A percentile compares a stretch with the other conserved stretches of the same genome.
Evolutionary conservation across 768 basidiomycete species (phyloP).

Genomic region (Grammothele lineata): DNA sequence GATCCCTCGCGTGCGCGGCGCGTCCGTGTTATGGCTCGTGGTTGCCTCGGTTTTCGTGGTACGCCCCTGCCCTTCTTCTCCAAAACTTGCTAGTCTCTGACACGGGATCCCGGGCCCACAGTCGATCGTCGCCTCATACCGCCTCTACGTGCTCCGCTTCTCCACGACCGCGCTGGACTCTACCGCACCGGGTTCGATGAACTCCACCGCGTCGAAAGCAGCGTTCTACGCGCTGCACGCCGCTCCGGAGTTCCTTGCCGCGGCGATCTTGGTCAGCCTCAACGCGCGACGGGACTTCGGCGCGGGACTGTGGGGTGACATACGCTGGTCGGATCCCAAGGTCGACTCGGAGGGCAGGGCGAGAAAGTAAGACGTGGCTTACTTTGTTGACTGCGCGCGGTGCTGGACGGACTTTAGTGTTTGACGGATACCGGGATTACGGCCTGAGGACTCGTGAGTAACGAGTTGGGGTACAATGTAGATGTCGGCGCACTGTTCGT

Average conservation of each 20-base stretch:
- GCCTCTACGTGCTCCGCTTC: conserved; percentile 7
- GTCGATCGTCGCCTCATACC: conserved; percentile 10
- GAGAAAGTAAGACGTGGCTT: too few relatives aligned
- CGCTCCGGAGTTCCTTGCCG: conserved; percentile 14
- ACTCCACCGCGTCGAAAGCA: conserved; percentile 5
- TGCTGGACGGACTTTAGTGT: too few relatives aligned
- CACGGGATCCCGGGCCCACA: not conserved
- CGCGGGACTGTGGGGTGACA: conserved; percentile 11
- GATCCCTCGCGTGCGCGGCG: conserved; percentile 4
- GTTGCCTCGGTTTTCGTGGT: conserved; percentile 2
- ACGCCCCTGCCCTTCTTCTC: not conserved
- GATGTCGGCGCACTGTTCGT: too few relatives aligned
- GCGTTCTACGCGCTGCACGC: conserved; percentile 15
- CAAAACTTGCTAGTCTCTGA: not conserved
- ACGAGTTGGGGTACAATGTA: too few relatives aligned
- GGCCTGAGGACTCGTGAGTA: too few relatives aligned
- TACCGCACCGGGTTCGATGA: conserved; percentile 8
- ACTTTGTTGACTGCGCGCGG: too few relatives aligned
- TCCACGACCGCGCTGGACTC: conserved; percentile 11
- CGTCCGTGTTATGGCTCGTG: not conserved
- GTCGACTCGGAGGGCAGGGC: too few relatives aligned
- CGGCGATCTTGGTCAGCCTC: conserved; percentile 6
- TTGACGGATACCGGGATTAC: too few relatives aligned
- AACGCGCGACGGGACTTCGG: conserved; percentile 10
- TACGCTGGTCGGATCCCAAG: not conserved